Evolutionary conservation across 2,329 filamentous ascomycete genomes (phyloP).

Genomic region (Trichoderma arundinaceum): DNA sequence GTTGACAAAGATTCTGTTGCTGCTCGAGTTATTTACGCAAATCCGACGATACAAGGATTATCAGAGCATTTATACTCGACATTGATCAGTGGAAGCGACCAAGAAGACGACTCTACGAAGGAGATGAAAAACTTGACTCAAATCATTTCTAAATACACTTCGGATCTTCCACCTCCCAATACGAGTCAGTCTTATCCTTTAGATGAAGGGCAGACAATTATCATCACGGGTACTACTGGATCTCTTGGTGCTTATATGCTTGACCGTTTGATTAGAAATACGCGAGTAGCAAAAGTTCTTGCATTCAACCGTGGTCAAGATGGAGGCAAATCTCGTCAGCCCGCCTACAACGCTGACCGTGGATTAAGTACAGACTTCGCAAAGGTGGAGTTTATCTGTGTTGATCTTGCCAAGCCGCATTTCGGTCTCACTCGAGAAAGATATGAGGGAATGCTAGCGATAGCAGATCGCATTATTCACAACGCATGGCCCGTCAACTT

Average conservation of each 20-base stretch:
- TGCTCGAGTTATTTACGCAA: slow-evolving; percentile 40
- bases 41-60: slow-evolving; percentile 40
- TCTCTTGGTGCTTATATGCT: slow-evolving; percentile 81
- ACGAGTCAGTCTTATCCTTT: slow-evolving; percentile 37
- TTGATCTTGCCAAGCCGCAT: slow-evolving; percentile 49
- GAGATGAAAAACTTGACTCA: slow-evolving; percentile 29
- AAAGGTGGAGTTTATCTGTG: slow-evolving; percentile 55
- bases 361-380: slow-evolving; percentile 46
- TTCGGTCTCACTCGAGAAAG: slow-evolving; percentile 15
- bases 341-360: slow-evolving; percentile 43
- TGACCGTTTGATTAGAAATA: slow-evolving; percentile 41
- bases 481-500: slow-evolving; percentile 60
- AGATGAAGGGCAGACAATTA: slow-evolving; percentile 60
- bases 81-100: slow-evolving; percentile 24
- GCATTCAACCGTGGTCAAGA: slow-evolving; percentile 43
- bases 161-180: slow-evolving; percentile 36
- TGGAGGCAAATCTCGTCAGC: slow-evolving; percentile 49
- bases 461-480: slow-evolving; percentile 52
- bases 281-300: slow-evolving; percentile 37
- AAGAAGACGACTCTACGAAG: slow-evolving; percentile 4
- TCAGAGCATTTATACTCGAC: slow-evolving; percentile 33
- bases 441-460: slow-evolving; percentile 30
- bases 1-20: slow-evolving; percentile 33
- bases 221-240: slow-evolving; percentile 86
- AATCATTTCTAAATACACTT: slow-evolving; percentile 42